phyloP scores from a whole-genome alignment of 2,329 filamentous ascomycete genomes.

The Nannizziopsis barbatae region DNA sequence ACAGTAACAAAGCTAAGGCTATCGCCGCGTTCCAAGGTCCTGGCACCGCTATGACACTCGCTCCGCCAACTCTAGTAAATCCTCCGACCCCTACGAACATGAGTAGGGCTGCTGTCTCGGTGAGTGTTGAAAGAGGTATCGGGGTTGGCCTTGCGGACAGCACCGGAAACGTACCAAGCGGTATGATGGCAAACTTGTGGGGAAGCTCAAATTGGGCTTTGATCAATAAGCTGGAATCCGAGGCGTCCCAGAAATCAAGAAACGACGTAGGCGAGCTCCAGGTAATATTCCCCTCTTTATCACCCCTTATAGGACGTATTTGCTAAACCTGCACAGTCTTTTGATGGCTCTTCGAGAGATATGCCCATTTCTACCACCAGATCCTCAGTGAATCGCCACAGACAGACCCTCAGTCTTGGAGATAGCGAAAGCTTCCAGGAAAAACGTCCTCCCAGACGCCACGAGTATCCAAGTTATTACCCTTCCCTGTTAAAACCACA shows the following conservation, averaged over 20 bases:
- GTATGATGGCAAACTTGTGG: conserved; percentile 88
- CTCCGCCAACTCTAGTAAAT: conserved; percentile 70
- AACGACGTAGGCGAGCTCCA: conserved; percentile 17
- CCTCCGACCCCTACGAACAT: conserved; percentile 75
- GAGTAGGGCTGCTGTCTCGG: conserved; percentile 71
- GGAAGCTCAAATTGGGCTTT: conserved; percentile 74
- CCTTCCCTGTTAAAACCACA: conserved; percentile 72
- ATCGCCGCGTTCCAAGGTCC: conserved; percentile 22
- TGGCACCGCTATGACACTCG: conserved; percentile 55
- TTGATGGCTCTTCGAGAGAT: conserved; percentile 17
- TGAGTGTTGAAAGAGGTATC: conserved; percentile 64
- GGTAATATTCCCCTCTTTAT: neutral
- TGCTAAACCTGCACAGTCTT: conserved; percentile 11
- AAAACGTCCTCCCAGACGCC: conserved; percentile 24
- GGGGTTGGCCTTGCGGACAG: conserved; percentile 50
- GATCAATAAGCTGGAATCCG: conserved; percentile 49
- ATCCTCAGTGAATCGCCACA: conserved; percentile 33
- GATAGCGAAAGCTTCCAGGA: conserved; percentile 29
- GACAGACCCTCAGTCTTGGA: conserved; percentile 47
- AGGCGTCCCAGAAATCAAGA: conserved; percentile 32
- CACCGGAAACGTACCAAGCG: conserved; percentile 64
- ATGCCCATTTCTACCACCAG: conserved; percentile 20
- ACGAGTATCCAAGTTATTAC: conserved; percentile 62
- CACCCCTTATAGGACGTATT: neutral
- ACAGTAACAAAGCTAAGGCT: conserved; percentile 26